Base-by-base conservation (phyloP, 1,284 basidiomycete genomes). In the Sphagnurus paluster region DNA sequence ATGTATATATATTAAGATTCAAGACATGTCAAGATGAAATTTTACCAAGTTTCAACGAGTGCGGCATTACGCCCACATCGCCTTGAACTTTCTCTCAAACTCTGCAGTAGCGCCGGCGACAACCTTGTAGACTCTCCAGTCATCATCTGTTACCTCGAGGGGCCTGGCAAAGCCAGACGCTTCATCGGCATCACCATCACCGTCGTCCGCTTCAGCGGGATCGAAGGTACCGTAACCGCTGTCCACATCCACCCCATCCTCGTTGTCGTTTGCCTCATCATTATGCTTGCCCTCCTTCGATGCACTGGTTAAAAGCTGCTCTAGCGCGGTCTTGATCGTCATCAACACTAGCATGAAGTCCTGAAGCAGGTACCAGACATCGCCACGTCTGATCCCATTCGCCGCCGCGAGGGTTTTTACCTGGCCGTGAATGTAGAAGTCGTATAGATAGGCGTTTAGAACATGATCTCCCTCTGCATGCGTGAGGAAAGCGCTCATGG, bases 351-450 rank as follows among this genome's bases (percentile, higher is more conserved):
- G 59, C 14, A 58, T 57, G 59, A 87, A 86, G 39, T 82, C 65
- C 42, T 84, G 65, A 20, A 87, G 65, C 10, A 74, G 52, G 57
- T 77, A 84, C 83, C 84, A 87, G 7, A 84, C 55, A 16, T 85
- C 80, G 10, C 79, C 79, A 3, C 66, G 60, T 19, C 81, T 64
- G 35, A 85, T 79, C 1, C 72, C 78, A 49, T 85, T 85, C 2
- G 78, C 80, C 0, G 55, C 51, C 8, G 65, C 67, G 39, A 86
- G 61, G 0, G 78, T 66, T 0, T 65, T 55, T 5, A 70, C 66
- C 55, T 83, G 80, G 0, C 84, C 84, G 50, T 87, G 84, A 1
- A 58, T 74, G 59, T 76, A 86, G 63, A 85, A 87, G 57, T 87
- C 85, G 44, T 77, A 66, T 4, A 85, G 61, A 56, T 84, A 84